Evolutionary conservation across 495 filamentous ascomycete genomes (phyloP), one percentile per base, ranked within the genome.

Genomic region (Aspergillus wentii): DNA sequence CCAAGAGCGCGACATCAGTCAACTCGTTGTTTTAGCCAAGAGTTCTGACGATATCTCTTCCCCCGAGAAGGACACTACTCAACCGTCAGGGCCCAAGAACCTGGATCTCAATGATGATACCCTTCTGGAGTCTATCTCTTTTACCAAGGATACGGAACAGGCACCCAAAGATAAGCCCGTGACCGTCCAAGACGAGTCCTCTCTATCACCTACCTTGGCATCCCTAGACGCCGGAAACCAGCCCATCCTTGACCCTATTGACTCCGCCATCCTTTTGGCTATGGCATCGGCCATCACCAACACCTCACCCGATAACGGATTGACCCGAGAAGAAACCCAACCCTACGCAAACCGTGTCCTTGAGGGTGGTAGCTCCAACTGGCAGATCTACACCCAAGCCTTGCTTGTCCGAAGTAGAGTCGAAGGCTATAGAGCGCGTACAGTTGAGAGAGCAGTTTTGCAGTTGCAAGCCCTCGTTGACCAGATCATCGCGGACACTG

Each of bases 391-490:
- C 55, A 96, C 92, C 0, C 87, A 96, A 52, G 92, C 86, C 1
- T 64, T 99, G 4, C 67, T 97, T 2, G 80, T 95, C 4, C 77
- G 92, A 29, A 91, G 86, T 52, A 73, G 92, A 3, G 87, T 96
- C 41, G 92, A 99, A 60, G 79, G 86, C 0, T 86, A 89, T 55
- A 76, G 74, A 40, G 85, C 88, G 20, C 72, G 92, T 30, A 97
- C 92, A 0, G 71, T 88, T 5, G 94, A 99, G 54, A 69, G 92
- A 40, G 81, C 89, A 6, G 79, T 99, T 2, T 68, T 99, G 4
- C 92, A 99, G 62, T 78, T 99, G 52, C 92, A 99, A 65, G 90
- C 89, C 2, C 75, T 99, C 9, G 90, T 96, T 20, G 92, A 99
- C 43, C 92, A 99, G 49, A 83, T 99, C 37, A 81, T 99, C 40